Base-by-base conservation (phyloP, 2,329 filamentous ascomycete species). In the Fusarium sp. region DNA sequence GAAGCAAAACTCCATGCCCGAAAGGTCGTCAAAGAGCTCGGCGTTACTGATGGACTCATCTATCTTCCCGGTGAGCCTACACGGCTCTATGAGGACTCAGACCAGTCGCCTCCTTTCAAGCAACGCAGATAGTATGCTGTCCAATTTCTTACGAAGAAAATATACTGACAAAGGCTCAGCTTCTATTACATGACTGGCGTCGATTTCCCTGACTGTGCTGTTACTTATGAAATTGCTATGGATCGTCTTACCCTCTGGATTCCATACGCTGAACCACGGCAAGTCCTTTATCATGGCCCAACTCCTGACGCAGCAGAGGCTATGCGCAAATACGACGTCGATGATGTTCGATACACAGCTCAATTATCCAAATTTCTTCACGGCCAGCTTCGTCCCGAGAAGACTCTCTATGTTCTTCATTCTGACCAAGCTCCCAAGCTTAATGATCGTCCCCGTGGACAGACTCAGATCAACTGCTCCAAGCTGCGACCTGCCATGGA, bases 181-280 rank as follows among this genome's bases (percentile, higher is more conserved):
- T 90, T 90, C 78, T 90, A 86, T 78, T 90, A 90, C 76, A 76
- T 90, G 60, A 82, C 83, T 32, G 88, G 88, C 38, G 84, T 83
- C 63, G 80, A 89, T 78, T 86, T 89, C 66, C 81, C 86, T 4
- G 85, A 86, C 72, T 89, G 86, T 75, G 81, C 82, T 52, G 83
- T 88, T 37, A 90, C 88, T 4, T 90, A 89, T 73, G 87, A 90
- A 67, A 85, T 90, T 52, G 81, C 78, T 26, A 81, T 82, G 14
- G 91, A 95, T 78, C 81, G 83, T 26, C 86, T 96, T 61, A 89
- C 87, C 8, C 87, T 95, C 32, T 96, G 92, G 87, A 89, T 95
- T 50, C 92, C 92, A 4, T 88, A 89, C 73, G 88, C 90, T 70
- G 88, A 92, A 71, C 88, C 87, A 17, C 84, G 83, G 18, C 84